phyloP scores from a whole-genome alignment of 306 rosid genomes.

The Phaseolus lunatus region DNA sequence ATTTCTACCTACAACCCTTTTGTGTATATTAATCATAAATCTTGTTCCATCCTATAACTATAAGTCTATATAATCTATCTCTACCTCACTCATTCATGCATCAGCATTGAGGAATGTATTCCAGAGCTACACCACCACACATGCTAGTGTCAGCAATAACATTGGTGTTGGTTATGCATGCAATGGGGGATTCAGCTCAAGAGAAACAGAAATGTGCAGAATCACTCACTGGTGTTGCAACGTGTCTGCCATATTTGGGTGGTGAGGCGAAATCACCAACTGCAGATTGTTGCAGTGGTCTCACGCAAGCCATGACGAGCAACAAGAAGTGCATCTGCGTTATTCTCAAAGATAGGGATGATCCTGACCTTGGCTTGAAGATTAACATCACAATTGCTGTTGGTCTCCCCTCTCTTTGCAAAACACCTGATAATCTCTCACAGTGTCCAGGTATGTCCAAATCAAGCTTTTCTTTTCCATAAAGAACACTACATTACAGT shows the following conservation, averaged over 20 bases:
- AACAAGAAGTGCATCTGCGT: slow-evolving; percentile 69
- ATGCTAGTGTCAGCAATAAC: slow-evolving; percentile 3
- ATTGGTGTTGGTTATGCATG: slow-evolving; percentile 18
- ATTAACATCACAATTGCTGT: slow-evolving; percentile 64
- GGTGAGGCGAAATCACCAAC: slow-evolving; percentile 69
- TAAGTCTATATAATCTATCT: not conserved
- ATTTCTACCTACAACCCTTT: not conserved
- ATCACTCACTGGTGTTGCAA: slow-evolving; percentile 58
- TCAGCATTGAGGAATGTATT: not conserved
- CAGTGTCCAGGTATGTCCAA: slow-evolving; percentile 58
- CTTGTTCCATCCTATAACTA: not conserved
- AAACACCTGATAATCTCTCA: slow-evolving; percentile 63
- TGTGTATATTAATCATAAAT: not conserved
- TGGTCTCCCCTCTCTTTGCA: slow-evolving; percentile 60
- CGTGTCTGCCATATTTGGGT: slow-evolving; percentile 66
- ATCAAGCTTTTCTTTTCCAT: not conserved
- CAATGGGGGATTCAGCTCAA: slow-evolving; percentile 52
- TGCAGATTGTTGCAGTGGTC: slow-evolving; percentile 68
- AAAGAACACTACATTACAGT: not conserved
- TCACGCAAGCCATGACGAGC: slow-evolving; percentile 56
- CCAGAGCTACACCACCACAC: not conserved
- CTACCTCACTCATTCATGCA: not conserved
- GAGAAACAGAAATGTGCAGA: slow-evolving; percentile 56
- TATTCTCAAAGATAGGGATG: slow-evolving; percentile 59
- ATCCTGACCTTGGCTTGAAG: slow-evolving; percentile 59